These are phyloP conservation scores for Sherardia arvensis DNA, from an alignment of 257 asterid species.

Conservation along the genomic window DNA sequence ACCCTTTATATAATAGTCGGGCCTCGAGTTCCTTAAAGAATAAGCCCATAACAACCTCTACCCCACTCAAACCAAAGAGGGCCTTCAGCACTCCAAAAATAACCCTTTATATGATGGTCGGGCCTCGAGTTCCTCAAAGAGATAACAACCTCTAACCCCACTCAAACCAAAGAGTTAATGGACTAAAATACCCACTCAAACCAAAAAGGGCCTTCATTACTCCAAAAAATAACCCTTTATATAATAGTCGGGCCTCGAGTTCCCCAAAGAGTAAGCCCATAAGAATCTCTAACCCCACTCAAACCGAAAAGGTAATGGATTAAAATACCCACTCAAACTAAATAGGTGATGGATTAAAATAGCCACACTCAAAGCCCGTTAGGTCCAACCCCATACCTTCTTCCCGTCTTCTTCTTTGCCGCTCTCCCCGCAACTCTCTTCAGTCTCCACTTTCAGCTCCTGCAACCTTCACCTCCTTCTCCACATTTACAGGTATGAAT, in stretches of 20 bases:
- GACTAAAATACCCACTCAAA: too few species aligned
- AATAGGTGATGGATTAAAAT: neutral
- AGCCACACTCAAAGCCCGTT: neutral
- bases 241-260: neutral
- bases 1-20: too few species aligned
- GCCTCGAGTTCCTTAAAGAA: neutral
- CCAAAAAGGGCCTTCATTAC: too few species aligned
- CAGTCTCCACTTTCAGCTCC: neutral
- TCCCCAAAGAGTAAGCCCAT: neutral
- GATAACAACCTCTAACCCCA: neutral
- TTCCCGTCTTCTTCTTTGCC: neutral
- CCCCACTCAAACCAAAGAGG: too few species aligned
- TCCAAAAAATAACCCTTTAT: too few species aligned
- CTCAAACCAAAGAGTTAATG: too few species aligned
- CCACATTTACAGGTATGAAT: neutral
- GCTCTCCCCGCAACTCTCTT: neutral
- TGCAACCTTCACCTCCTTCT: neutral
- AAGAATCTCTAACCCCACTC: neutral
- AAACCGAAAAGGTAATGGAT: too few species aligned
- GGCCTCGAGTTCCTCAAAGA: neutral
- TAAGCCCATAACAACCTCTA: neutral
- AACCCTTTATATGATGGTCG: too few species aligned
- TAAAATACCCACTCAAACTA: neutral
- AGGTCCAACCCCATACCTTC: neutral
- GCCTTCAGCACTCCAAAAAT: too few species aligned